phyloP scores from a whole-genome alignment of 768 basidiomycete genomes.

The Dioszegia crocea region DNA sequence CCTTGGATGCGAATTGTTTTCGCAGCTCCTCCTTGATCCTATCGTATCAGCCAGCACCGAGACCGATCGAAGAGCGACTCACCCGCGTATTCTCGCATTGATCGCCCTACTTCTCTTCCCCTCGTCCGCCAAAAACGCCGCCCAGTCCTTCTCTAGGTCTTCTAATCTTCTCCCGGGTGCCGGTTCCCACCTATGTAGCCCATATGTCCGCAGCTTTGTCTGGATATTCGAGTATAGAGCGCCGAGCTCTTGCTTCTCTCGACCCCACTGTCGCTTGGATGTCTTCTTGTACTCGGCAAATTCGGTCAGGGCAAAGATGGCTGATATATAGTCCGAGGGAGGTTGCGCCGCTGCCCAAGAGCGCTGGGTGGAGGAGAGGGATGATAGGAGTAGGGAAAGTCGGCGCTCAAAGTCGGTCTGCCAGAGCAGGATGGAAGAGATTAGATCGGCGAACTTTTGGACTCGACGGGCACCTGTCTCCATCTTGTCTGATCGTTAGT shows the following conservation, averaged over 20 bases:
- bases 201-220: slow-evolving; percentile 88
- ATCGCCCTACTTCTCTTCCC: slow-evolving; percentile 72
- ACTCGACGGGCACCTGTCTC: slow-evolving; percentile 90
- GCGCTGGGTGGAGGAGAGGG: slow-evolving; percentile 63
- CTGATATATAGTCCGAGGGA: slow-evolving; percentile 72
- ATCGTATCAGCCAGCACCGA: neutral
- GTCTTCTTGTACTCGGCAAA: slow-evolving; percentile 80
- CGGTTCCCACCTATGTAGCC: slow-evolving; percentile 76
- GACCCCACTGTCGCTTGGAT: slow-evolving; percentile 79
- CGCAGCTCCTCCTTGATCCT: slow-evolving; percentile 50
- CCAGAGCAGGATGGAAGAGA: neutral
- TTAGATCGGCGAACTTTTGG: slow-evolving; percentile 87
- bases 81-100: slow-evolving; percentile 86
- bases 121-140: slow-evolving; percentile 66
- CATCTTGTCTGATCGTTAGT: slow-evolving; percentile 66
- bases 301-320: slow-evolving; percentile 66
- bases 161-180: slow-evolving; percentile 63
- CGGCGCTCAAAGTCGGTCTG: slow-evolving; percentile 90
- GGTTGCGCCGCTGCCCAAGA: slow-evolving; percentile 67
- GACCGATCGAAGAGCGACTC: slow-evolving; percentile 42
- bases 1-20: slow-evolving; percentile 40
- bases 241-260: slow-evolving; percentile 79
- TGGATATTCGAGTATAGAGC: slow-evolving; percentile 89
- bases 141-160: slow-evolving; percentile 80
- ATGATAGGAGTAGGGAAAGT: slow-evolving; percentile 60